These are phyloP conservation scores for Proliferodiscus dingleyae DNA, from an alignment of 2,329 filamentous ascomycete genomes.

Conservation along the genomic window DNA sequence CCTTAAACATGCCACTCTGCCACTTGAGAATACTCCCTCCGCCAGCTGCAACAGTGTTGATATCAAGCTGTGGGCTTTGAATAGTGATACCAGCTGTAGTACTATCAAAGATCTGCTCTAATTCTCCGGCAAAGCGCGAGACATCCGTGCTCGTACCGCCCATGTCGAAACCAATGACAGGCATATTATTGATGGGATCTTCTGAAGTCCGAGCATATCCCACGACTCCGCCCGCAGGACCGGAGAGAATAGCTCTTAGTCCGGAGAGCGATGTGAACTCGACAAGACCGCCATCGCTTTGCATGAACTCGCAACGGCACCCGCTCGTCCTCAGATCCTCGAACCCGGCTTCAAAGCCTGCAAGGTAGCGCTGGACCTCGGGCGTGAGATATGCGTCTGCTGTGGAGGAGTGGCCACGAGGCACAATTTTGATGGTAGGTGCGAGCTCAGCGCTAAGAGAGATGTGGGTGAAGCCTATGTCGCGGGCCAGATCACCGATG, in stretches of 20 bases:
- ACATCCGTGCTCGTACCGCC: constrained; percentile 59
- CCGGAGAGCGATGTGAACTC: constrained; percentile 57
- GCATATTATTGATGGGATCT: constrained; percentile 56
- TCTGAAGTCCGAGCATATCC: constrained; percentile 62
- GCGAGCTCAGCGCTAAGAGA: constrained; percentile 61
- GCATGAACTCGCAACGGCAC: constrained; percentile 69
- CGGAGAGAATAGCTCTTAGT: constrained; percentile 59
- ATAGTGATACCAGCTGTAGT: constrained; percentile 75
- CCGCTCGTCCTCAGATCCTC: constrained; percentile 46
- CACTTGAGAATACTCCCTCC: constrained; percentile 55
- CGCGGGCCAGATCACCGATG: constrained; percentile 54
- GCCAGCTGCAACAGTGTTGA: constrained; percentile 55
- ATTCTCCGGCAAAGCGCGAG: constrained; percentile 57
- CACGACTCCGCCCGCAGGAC: constrained; percentile 64
- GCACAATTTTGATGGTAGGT: constrained; percentile 68
- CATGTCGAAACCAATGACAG: constrained; percentile 70
- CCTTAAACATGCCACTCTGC: constrained; percentile 65
- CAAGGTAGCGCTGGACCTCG: constrained; percentile 62
- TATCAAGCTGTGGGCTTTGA: constrained; percentile 74
- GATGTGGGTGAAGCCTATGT: constrained; percentile 63
- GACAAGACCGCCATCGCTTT: constrained; percentile 37
- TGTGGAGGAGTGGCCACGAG: constrained; percentile 60
- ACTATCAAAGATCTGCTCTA: constrained; percentile 71
- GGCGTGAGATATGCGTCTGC: constrained; percentile 67
- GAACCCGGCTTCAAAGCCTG: constrained; percentile 60